Conservation (phyloP, 2,329 filamentous ascomycete genomes). For the Fusarium poae region DNA sequence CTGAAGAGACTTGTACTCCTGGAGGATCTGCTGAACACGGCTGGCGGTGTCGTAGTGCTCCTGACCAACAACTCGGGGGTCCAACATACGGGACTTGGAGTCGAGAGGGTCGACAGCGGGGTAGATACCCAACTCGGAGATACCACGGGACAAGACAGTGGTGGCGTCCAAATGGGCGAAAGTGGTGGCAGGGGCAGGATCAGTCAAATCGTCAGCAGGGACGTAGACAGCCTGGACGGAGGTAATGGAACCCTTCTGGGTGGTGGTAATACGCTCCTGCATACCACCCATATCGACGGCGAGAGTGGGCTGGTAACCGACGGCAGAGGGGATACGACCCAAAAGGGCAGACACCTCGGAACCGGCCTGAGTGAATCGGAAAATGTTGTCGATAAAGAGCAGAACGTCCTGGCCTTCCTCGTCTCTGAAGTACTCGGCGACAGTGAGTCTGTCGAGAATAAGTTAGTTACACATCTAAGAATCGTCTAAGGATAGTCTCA, state of each 20-base stretch:
- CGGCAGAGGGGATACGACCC: constrained; percentile 99
- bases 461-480: too few species aligned
- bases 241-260: constrained; percentile 99
- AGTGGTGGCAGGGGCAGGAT: constrained; percentile 98
- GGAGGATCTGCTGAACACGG: constrained; percentile 98
- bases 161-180: constrained; percentile 99
- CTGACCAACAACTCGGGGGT: constrained; percentile 97
- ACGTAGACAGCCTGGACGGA: constrained; percentile 99
- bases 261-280: constrained; percentile 99
- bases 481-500: too few species aligned
- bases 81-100: constrained; percentile 99
- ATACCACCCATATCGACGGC: constrained; percentile 99
- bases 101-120: constrained; percentile 99
- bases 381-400: constrained; percentile 99
- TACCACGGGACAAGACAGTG: constrained; percentile 99
- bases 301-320: constrained; percentile 99
- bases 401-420: constrained; percentile 91
- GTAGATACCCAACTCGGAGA: constrained; percentile 99
- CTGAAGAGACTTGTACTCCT: constrained; percentile 99
- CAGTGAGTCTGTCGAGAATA: neutral
- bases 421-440: constrained; percentile 86
- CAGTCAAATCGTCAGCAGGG: constrained; percentile 99
- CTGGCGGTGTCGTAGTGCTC: constrained; percentile 97
- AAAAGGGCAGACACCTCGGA: constrained; percentile 99
- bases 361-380: constrained; percentile 99